These are phyloP conservation scores for Hanseniaspora gamundiae DNA, from an alignment of 1,139 yeast genomes.

Conservation along the genomic window DNA sequence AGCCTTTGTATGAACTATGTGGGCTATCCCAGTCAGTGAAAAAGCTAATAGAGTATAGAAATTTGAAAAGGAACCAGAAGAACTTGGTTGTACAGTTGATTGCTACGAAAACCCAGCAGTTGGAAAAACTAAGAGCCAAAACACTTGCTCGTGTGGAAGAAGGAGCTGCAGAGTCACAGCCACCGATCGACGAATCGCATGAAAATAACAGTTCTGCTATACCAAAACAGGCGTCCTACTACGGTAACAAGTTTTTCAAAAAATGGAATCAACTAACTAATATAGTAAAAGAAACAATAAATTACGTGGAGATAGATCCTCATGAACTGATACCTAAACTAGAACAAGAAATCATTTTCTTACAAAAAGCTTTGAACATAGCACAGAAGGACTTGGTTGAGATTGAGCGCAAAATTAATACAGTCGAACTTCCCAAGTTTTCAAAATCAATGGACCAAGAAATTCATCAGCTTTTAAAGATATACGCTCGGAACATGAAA, in stretches of 20 bases:
- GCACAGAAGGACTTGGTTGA: constrained; percentile 23
- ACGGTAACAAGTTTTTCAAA: constrained; percentile 17
- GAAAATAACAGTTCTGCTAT: no score
- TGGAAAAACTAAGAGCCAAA: constrained; percentile 14
- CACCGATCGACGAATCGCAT: no score
- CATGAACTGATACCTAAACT: constrained; percentile 15
- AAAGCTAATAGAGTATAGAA: constrained; percentile 56
- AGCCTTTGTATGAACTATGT: constrained; percentile 74
- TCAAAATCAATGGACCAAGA: constrained; percentile 21
- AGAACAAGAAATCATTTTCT: constrained; percentile 20
- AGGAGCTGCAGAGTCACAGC: no score
- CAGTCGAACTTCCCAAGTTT: constrained; percentile 18
- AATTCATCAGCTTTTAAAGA: constrained; percentile 15
- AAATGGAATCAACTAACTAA: constrained; percentile 22
- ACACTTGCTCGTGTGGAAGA: constrained; percentile 14
- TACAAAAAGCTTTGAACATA: constrained; percentile 24
- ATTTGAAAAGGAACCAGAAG: constrained; percentile 23
- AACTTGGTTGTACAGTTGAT: constrained; percentile 17
- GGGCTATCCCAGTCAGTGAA: constrained; percentile 61
- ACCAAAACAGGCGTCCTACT: constrained; percentile 6
- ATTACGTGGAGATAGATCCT: constrained; percentile 22
- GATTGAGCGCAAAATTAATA: constrained; percentile 22
- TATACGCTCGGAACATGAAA: constrained; percentile 21
- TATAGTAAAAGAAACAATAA: constrained; percentile 26
- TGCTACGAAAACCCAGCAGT: constrained; percentile 15